Base-by-base conservation (phyloP, 1,284 basidiomycete genomes). In the Coniophora puteana region DNA sequence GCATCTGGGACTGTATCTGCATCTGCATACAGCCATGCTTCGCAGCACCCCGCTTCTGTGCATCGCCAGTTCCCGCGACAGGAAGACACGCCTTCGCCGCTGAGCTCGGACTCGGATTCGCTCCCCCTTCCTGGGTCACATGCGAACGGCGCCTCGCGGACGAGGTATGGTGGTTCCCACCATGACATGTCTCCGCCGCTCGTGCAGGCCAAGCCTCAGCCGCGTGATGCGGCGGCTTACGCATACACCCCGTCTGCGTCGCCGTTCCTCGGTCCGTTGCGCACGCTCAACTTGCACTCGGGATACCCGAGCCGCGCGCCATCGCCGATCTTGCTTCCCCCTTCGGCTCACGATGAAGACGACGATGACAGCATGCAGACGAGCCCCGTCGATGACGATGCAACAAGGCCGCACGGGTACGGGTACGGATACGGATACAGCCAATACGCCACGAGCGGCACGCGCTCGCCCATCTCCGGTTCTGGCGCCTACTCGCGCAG, bases 191-290 rank as follows among this genome's bases (percentile, higher is more conserved):
- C 55, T 14, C 62, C 54, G 22, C 62, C 45, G 40, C 54, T 49
- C 5, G 18, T 35, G 7, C 38, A 57, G 38, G 42, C 33, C 29
- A 63, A 60, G 36, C 49, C 59, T 26, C n/a, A n/a, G n/a, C n/a
- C n/a, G n/a, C n/a, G n/a, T n/a, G n/a, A n/a, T n/a, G 16, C 44
- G 21, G 46, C 51, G 17, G 65, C 67, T 38, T 66, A 66, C 49
- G 47, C 63, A 4, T 70, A 62, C 48, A 83, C 80, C 8, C 81
- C 81, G 2, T 79, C 76, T n/a, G 86, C 87, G 0, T 86, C 81
- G 48, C 91, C 92, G 1, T 92, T 93, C 63, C 74, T 93, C 14
- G 88, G 85, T 0, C 85, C 89, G 4, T 69, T 95, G 58, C 77
- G 84, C 42, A 83, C 78, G 17, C 71, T 89, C 44, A 80, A 85